Conservation (phyloP, 164 flowering plant species). For the Nelumbo lutea region DNA sequence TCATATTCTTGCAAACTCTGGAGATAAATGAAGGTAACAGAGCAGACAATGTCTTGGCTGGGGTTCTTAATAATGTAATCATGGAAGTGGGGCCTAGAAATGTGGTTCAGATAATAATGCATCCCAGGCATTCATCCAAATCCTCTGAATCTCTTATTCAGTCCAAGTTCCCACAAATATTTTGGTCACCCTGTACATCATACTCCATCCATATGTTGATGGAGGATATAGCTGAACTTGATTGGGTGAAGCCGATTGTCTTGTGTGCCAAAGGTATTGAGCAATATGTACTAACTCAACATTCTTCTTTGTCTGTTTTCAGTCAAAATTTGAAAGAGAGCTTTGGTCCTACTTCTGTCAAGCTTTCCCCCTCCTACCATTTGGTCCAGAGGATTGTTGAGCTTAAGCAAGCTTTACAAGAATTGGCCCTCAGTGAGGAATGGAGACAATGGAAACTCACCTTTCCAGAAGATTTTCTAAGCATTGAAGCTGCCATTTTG, state of each 20-base stretch:
- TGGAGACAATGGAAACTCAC: slow-evolving; percentile 32
- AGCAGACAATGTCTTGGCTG: slow-evolving; percentile 16
- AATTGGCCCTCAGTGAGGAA: slow-evolving; percentile 24
- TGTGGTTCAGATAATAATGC: slow-evolving; percentile 34
- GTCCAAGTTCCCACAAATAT: slow-evolving; percentile 30
- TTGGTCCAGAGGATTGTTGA: slow-evolving; percentile 20
- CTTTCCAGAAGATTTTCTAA: slow-evolving; percentile 14
- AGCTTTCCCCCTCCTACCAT: slow-evolving; percentile 27
- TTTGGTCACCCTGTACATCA: slow-evolving; percentile 38
- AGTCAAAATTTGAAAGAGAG: slow-evolving; percentile 16
- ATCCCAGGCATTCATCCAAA: slow-evolving; percentile 18
- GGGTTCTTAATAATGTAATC: slow-evolving; percentile 21
- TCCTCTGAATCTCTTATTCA: slow-evolving; percentile 21
- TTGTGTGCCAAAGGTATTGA: slow-evolving; percentile 30
- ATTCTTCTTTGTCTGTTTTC: slow-evolving; percentile 8
- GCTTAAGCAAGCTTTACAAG: slow-evolving; percentile 30
- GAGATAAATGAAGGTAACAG: slow-evolving; percentile 19
- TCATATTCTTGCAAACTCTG: slow-evolving; percentile 26
- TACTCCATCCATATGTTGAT: slow-evolving; percentile 26
- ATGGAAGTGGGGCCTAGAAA: slow-evolving; percentile 28
- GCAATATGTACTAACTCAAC: slow-evolving; percentile 17
- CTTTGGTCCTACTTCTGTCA: slow-evolving; percentile 15
- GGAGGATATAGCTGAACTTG: slow-evolving; percentile 33
- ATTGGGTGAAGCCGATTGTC: slow-evolving; percentile 26
- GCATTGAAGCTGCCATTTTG: slow-evolving; percentile 27